Percentiles rank a stretch among this genome's conserved stretches.
These are phyloP conservation scores for Heritiera fomes DNA, from an alignment of 345 rosid genomes.

Conservation along the genomic window DNA sequence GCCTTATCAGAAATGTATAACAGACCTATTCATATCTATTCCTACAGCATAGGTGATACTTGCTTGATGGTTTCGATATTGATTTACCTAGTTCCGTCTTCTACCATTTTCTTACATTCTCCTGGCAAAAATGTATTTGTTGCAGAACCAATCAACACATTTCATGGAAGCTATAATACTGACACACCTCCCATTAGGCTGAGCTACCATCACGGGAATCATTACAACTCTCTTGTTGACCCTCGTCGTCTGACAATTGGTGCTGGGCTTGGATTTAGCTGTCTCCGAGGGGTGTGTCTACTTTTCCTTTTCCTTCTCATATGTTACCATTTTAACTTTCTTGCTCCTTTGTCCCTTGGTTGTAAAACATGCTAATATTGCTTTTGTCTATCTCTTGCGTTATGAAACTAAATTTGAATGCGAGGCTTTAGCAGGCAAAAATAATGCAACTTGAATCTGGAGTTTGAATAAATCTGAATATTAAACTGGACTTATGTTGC, in stretches of 20 bases:
- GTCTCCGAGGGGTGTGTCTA: slow-evolving; percentile 81
- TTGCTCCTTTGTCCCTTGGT: background rate
- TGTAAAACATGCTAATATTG: background rate
- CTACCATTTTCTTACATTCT: background rate
- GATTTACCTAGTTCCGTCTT: slow-evolving; percentile 10
- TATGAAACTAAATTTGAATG: background rate
- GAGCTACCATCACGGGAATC: slow-evolving; percentile 94
- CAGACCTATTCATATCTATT: slow-evolving; percentile 93
- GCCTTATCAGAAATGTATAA: slow-evolving; percentile 95
- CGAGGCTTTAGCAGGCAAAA: too few relatives aligned
- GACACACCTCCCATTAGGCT: slow-evolving; percentile 90
- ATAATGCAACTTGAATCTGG: background rate
- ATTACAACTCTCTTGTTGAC: slow-evolving; percentile 94
- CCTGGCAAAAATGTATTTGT: slow-evolving; percentile 13
- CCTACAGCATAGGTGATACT: slow-evolving; percentile 78
- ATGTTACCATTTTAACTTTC: background rate
- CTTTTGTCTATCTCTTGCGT: background rate
- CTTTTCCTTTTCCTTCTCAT: background rate
- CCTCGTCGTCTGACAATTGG: slow-evolving; percentile 86
- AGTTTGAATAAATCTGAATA: background rate
- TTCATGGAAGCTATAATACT: slow-evolving; percentile 86
- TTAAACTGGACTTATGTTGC: slow-evolving; percentile 1
- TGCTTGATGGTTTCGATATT: slow-evolving; percentile 11
- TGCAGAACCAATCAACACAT: slow-evolving; percentile 93
- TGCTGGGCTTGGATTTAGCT: slow-evolving; percentile 95